A percentile compares a stretch with the other conserved stretches of the same genome.
phyloP scores from a whole-genome alignment of 495 filamentous ascomycete genomes.

The Hypoxylon fragiforme region DNA sequence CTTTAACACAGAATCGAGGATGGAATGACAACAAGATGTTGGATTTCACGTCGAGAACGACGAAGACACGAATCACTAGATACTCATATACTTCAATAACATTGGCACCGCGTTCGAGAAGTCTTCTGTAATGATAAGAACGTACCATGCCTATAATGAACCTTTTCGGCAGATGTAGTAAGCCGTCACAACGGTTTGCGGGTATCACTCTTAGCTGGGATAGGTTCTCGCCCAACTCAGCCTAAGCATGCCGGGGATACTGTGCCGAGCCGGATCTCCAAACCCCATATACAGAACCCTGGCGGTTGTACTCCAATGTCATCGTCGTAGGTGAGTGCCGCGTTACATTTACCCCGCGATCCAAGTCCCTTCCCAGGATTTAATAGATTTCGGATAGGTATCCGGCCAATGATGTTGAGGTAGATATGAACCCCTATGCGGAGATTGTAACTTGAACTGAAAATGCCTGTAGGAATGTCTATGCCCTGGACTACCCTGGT shows the following conservation, averaged over 20 bases:
- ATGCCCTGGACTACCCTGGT: too few species aligned
- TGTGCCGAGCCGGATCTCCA: slow-evolving; percentile 2
- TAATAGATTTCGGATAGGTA: neutral
- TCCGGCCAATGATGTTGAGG: slow-evolving; percentile 5
- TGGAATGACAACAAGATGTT: neutral
- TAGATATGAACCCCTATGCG: neutral
- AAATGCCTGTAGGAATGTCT: too few species aligned
- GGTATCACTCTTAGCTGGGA: neutral
- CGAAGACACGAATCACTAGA: neutral
- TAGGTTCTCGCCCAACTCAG: neutral
- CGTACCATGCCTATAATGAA: neutral
- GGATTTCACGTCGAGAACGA: neutral
- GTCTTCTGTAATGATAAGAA: neutral
- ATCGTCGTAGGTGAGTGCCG: slow-evolving; percentile 4
- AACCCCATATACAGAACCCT: neutral
- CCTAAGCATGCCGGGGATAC: neutral
- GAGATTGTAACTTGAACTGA: too few species aligned
- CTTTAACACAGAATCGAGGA: neutral
- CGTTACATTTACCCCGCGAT: slow-evolving; percentile 27
- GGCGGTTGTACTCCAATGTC: neutral
- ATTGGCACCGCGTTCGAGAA: neutral
- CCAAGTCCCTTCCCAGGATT: neutral
- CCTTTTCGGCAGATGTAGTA: slow-evolving; percentile 8
- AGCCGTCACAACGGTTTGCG: neutral
- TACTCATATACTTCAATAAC: neutral